Conservation (phyloP, 148 eudicot genomes). For the Nyssa sinensis region DNA sequence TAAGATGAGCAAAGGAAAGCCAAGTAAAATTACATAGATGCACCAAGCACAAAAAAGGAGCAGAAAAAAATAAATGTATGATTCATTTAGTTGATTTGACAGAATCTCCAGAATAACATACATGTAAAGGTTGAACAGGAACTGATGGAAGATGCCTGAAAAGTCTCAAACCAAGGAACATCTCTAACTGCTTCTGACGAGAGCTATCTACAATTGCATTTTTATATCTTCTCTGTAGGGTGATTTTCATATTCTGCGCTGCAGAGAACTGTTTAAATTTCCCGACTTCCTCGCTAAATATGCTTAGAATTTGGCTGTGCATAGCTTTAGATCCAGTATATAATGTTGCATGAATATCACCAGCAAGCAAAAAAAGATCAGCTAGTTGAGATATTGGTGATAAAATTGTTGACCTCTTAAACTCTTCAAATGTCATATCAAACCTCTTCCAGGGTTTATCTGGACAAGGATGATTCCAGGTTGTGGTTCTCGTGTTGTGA, state of each 20-base stretch:
- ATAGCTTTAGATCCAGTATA: conserved; percentile 99
- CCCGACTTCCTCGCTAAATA: conserved; percentile 86
- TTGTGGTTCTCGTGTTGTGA: conserved; percentile 96
- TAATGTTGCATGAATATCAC: conserved; percentile 94
- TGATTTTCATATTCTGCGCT: conserved; percentile 94
- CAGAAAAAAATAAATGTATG: background rate
- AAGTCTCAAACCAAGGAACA: conserved; percentile 84
- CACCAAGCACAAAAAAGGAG: background rate
- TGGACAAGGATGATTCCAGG: conserved; percentile 99
- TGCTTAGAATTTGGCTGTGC: conserved; percentile 97
- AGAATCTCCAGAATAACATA: conserved; percentile 34
- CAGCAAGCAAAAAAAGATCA: conserved; percentile 84
- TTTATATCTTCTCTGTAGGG: conserved; percentile 89
- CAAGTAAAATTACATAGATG: background rate
- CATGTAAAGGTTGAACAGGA: conserved; percentile 62
- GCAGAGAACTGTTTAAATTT: conserved; percentile 95
- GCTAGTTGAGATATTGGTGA: conserved; percentile 83
- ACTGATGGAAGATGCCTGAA: conserved; percentile 92
- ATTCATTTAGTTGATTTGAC: conserved; percentile 1
- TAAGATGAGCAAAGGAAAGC: too few relatives aligned
- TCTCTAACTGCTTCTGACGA: conserved; percentile 95
- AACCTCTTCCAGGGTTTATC: conserved; percentile 99
- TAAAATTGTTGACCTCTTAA: conserved; percentile 86
- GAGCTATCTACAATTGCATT: conserved; percentile 91
- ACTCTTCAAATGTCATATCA: conserved; percentile 97